phyloP scores from a whole-genome alignment of 768 basidiomycete genomes.

The Panaeolus papilionaceus region DNA sequence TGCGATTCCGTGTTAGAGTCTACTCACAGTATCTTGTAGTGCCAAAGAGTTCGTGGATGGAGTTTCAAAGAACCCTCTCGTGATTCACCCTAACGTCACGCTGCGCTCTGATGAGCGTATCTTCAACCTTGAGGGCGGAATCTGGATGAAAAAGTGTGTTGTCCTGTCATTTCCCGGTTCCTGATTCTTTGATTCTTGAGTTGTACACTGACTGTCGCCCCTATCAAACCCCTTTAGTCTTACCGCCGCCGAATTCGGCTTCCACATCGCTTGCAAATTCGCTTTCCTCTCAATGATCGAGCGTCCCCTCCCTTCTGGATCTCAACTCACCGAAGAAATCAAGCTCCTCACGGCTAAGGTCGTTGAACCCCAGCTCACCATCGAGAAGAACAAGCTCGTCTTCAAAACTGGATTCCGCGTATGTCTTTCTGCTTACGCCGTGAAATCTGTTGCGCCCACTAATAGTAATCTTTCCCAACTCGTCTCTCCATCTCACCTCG shows the following conservation, averaged over 20 bases:
- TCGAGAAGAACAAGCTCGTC: slow-evolving; percentile 10
- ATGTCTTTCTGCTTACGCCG: neutral
- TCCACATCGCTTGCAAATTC: slow-evolving; percentile 33
- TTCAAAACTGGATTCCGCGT: slow-evolving; percentile 16
- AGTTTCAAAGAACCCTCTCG: slow-evolving; percentile 42
- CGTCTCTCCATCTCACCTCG: neutral
- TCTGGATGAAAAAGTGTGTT: slow-evolving; percentile 41
- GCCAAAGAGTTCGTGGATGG: slow-evolving; percentile 44
- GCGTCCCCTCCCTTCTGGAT: slow-evolving; percentile 40
- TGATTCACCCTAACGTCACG: slow-evolving; percentile 37
- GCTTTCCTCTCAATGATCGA: slow-evolving; percentile 45
- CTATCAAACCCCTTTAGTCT: neutral
- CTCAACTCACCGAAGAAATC: slow-evolving; percentile 40
- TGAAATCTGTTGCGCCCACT: neutral
- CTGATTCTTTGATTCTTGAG: neutral
- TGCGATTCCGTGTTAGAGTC: neutral
- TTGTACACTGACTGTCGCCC: neutral
- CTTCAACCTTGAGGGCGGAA: slow-evolving; percentile 41
- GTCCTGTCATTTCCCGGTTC: neutral
- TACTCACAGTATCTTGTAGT: slow-evolving; percentile 25
- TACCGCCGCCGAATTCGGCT: slow-evolving; percentile 26
- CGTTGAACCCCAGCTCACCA: slow-evolving; percentile 14
- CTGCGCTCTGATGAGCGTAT: slow-evolving; percentile 42
- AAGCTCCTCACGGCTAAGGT: slow-evolving; percentile 34
- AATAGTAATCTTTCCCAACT: neutral